Evolutionary conservation across 208 protist species (phyloP).

Genomic region (Trypanosoma lewisi): DNA sequence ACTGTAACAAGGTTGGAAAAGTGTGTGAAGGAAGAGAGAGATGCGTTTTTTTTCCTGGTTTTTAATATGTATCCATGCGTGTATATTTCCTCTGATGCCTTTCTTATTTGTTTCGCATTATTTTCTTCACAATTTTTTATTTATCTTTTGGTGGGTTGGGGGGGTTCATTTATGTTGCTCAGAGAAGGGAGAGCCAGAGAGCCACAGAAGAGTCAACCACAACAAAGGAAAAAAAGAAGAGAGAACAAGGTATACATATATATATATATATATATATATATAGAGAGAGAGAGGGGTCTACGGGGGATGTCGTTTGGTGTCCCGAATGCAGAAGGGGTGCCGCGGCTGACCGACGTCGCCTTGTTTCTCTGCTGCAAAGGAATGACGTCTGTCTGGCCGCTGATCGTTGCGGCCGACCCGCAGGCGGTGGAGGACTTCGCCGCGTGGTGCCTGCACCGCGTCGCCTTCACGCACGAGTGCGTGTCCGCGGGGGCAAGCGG

Average conservation of each 20-base stretch:
- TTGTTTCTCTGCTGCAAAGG: slow-evolving; percentile 53
- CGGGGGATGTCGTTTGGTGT: slow-evolving; percentile 18
- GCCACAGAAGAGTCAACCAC: background rate
- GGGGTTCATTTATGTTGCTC: background rate
- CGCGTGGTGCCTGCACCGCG: slow-evolving; percentile 46
- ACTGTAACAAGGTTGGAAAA: background rate
- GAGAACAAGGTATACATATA: background rate
- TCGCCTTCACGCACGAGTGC: slow-evolving; percentile 39
- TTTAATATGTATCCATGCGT: background rate
- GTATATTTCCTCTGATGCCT: slow-evolving; percentile 1
- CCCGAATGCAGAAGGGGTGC: slow-evolving; percentile 33
- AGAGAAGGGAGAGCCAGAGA: background rate
- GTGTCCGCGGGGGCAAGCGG: background rate
- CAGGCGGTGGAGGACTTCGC: slow-evolving; percentile 25
- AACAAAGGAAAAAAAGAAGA: background rate
- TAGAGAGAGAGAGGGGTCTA: slow-evolving; percentile 1
- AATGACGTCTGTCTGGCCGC: slow-evolving; percentile 25
- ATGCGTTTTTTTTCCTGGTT: slow-evolving; percentile 7
- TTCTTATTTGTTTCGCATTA: background rate
- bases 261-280: slow-evolving; percentile 10
- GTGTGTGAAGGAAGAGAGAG: background rate
- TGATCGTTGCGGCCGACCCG: slow-evolving; percentile 18
- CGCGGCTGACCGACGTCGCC: slow-evolving; percentile 50
- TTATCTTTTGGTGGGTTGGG: background rate
- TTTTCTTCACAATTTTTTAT: slow-evolving; percentile 1